A percentile compares a stretch with the other conserved stretches of the same genome.
Conservation (phyloP, 2,329 filamentous ascomycete genomes). For the Neopestalotiopsis clavispora region DNA sequence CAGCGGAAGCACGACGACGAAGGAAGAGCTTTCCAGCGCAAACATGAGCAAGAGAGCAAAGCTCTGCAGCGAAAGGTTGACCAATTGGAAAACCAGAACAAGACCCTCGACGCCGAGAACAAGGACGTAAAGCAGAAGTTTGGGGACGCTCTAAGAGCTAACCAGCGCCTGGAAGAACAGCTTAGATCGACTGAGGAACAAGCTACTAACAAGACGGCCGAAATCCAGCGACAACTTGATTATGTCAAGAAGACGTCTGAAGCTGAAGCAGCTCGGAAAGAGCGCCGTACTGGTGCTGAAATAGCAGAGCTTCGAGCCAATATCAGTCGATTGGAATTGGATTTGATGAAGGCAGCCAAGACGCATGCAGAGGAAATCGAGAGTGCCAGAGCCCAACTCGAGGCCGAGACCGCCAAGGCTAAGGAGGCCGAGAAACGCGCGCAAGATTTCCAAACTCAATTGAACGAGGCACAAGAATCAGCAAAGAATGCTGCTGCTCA, state of each 20-base stretch:
- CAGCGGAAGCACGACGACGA: conserved; percentile 12
- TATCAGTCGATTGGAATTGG: conserved; percentile 64
- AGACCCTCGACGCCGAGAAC: conserved; percentile 25
- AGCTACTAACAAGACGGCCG: conserved; percentile 38
- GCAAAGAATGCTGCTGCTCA: not conserved
- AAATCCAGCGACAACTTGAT: conserved; percentile 46
- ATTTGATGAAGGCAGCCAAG: conserved; percentile 66
- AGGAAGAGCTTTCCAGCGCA: not conserved
- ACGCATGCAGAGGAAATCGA: conserved; percentile 65
- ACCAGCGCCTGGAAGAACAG: not conserved
- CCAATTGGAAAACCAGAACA: not conserved
- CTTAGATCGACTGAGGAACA: conserved; percentile 27
- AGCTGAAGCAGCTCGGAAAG: conserved; percentile 35
- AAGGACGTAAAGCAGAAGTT: conserved; percentile 30
- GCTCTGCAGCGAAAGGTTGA: conserved; percentile 8
- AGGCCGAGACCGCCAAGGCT: conserved; percentile 24
- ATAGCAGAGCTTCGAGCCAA: conserved; percentile 37
- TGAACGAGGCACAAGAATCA: not conserved
- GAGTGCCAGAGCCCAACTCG: conserved; percentile 53
- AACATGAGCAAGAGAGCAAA: conserved; percentile 6
- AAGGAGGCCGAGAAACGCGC: conserved; percentile 17
- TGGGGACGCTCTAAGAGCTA: conserved; percentile 25
- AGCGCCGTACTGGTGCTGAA: conserved; percentile 35
- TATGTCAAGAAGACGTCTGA: conserved; percentile 53
- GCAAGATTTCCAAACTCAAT: conserved; percentile 24